These are phyloP conservation scores for Solanum piurae DNA, from an alignment of 257 asterid genomes.

Conservation along the genomic window DNA sequence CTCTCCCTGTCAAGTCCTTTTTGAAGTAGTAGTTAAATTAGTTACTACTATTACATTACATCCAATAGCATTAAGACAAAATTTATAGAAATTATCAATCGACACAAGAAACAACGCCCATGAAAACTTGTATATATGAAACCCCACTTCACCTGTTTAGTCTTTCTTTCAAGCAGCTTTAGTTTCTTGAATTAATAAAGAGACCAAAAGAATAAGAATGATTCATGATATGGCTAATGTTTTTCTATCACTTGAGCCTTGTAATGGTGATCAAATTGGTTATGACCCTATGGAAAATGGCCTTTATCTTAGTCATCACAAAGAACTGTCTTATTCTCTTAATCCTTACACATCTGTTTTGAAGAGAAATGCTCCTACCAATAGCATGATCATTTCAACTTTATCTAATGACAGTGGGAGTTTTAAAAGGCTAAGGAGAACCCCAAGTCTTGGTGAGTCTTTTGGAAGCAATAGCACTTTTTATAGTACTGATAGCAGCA, in stretches of 20 bases:
- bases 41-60: background rate
- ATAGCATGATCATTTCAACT: constrained; percentile 28
- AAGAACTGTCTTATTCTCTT: background rate
- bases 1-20: background rate
- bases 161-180: constrained; percentile 54
- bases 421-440: constrained; percentile 34
- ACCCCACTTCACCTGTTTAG: constrained; percentile 16
- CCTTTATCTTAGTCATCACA: background rate
- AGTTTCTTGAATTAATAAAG: background rate
- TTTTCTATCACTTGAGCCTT: constrained; percentile 21
- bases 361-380: constrained; percentile 13
- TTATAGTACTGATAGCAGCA: constrained; percentile 2
- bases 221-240: constrained; percentile 26
- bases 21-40: background rate
- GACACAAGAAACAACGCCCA: background rate
- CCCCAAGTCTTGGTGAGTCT: constrained; percentile 16
- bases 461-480: constrained; percentile 7
- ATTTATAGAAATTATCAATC: background rate
- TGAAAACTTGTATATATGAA: constrained; percentile 14
- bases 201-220: background rate
- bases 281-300: background rate
- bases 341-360: constrained; percentile 14
- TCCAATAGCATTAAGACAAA: background rate
- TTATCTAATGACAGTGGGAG: constrained; percentile 26
- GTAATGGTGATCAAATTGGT: constrained; percentile 6